A percentile compares a stretch with the other conserved stretches of the same genome.
Evolutionary conservation across 2,329 filamentous ascomycete species (phyloP).

Genomic region (Fusarium papillatum): DNA sequence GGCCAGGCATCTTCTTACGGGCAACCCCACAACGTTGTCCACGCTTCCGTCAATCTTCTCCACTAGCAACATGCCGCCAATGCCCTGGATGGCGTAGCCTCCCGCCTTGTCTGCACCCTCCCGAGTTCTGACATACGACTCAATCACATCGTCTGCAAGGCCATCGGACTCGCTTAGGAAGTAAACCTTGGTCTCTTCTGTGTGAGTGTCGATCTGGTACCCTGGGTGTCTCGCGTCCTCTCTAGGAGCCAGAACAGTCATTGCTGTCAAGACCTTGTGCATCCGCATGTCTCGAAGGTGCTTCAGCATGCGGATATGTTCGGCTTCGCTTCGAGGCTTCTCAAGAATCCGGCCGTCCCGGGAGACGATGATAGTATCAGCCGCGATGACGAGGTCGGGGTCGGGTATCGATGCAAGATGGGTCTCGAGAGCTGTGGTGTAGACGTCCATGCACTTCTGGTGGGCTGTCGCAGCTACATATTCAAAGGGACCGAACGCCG

Average conservation of each 20-base stretch:
- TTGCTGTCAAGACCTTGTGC: conserved; percentile 89
- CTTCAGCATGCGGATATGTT: conserved; percentile 89
- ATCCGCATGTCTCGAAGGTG: conserved; percentile 80
- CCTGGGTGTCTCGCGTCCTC: conserved; percentile 87
- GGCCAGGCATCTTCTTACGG: conserved; percentile 81
- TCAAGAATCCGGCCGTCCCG: conserved; percentile 85
- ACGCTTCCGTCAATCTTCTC: conserved; percentile 91
- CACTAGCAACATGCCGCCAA: conserved; percentile 87
- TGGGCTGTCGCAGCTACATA: conserved; percentile 92
- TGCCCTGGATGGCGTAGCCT: conserved; percentile 93
- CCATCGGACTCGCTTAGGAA: conserved; percentile 78
- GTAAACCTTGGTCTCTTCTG: conserved; percentile 92
- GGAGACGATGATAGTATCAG: conserved; percentile 91
- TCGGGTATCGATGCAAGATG: conserved; percentile 67
- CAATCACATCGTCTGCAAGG: conserved; percentile 83
- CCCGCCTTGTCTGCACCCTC: conserved; percentile 98
- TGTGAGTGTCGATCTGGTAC: conserved; percentile 84
- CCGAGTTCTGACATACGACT: conserved; percentile 83
- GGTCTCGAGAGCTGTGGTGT: conserved; percentile 60
- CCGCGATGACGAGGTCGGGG: conserved; percentile 87
- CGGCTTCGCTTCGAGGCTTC: conserved; percentile 86
- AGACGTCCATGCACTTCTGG: conserved; percentile 85
- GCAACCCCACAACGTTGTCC: conserved; percentile 95
- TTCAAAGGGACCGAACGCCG: conserved; percentile 81
- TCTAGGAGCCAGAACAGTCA: conserved; percentile 86